phyloP scores from a whole-genome alignment of 2,329 filamentous ascomycete species.

The Dactylonectria macrodidyma region DNA sequence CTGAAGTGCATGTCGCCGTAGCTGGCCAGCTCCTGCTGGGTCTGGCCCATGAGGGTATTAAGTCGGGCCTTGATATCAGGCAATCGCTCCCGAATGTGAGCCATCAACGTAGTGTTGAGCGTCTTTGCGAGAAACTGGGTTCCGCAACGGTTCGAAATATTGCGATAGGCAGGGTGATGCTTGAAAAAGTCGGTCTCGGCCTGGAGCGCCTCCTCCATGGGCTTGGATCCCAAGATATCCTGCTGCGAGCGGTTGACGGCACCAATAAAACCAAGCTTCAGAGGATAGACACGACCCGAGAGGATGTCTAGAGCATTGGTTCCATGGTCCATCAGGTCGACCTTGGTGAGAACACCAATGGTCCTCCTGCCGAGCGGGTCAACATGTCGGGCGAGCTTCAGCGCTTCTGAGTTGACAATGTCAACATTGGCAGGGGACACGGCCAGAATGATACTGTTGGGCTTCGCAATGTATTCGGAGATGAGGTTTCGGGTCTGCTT shows the following conservation, averaged over 20 bases:
- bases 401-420: conserved; percentile 96
- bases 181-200: conserved; percentile 96
- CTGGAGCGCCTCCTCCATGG: conserved; percentile 91
- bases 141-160: conserved; percentile 93
- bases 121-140: conserved; percentile 96
- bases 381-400: conserved; percentile 97
- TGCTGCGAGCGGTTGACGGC: conserved; percentile 98
- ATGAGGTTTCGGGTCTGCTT: conserved; percentile 98
- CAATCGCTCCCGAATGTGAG: conserved; percentile 93
- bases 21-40: conserved; percentile 96
- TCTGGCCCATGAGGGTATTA: conserved; percentile 99
- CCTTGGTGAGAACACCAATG: conserved; percentile 96
- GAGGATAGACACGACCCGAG: conserved; percentile 94
- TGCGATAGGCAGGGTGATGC: conserved; percentile 96
- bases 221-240: conserved; percentile 96
- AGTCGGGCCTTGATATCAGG: conserved; percentile 98
- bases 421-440: conserved; percentile 98
- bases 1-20: conserved; percentile 99
- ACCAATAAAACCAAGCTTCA: conserved; percentile 98
- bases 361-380: conserved; percentile 95
- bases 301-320: conserved; percentile 98
- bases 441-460: conserved; percentile 97
- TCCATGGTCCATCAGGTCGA: conserved; percentile 98
- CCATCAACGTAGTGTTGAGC: conserved; percentile 94
- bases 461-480: conserved; percentile 98